Percentiles rank a stretch among this genome's conserved stretches.
These are phyloP conservation scores for Lentinula aciculospora DNA, from an alignment of 768 basidiomycete species.

Conservation along the genomic window DNA sequence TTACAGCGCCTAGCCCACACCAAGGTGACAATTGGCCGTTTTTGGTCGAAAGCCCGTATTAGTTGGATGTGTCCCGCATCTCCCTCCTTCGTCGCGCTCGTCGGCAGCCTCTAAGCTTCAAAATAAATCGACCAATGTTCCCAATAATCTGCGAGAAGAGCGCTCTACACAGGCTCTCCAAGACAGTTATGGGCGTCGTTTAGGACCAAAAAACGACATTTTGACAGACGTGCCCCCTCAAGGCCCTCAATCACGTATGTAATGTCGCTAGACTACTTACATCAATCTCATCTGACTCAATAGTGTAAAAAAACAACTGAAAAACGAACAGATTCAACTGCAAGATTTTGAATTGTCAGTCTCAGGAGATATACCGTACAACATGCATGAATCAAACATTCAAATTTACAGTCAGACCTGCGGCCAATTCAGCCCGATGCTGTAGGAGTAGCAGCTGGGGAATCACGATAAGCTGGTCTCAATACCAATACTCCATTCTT, in stretches of 20 bases:
- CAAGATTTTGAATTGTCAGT: no score
- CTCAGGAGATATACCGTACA: no score
- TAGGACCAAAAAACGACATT: no score
- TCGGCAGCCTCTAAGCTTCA: not conserved
- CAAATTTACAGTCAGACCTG: not conserved
- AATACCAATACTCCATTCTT: constrained; percentile 61
- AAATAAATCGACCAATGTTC: not conserved
- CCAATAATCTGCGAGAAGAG: no score
- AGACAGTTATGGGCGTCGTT: no score
- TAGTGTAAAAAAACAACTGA: no score
- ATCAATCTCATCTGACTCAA: no score
- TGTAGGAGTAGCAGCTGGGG: constrained; percentile 20
- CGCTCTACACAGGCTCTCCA: no score
- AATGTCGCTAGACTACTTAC: no score
- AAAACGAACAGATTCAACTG: no score
- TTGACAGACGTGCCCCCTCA: no score
- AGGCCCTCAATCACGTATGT: no score
- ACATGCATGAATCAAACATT: not conserved
- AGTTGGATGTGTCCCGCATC: not conserved
- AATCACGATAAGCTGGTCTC: constrained; percentile 33
- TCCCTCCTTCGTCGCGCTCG: not conserved
- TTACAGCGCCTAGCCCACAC: not conserved
- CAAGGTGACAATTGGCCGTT: not conserved
- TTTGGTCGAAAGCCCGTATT: not conserved
- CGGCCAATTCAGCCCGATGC: constrained; percentile 1